Evolutionary conservation across 2,329 filamentous ascomycete genomes (phyloP).

Genomic region (Aureobasidium sp.): DNA sequence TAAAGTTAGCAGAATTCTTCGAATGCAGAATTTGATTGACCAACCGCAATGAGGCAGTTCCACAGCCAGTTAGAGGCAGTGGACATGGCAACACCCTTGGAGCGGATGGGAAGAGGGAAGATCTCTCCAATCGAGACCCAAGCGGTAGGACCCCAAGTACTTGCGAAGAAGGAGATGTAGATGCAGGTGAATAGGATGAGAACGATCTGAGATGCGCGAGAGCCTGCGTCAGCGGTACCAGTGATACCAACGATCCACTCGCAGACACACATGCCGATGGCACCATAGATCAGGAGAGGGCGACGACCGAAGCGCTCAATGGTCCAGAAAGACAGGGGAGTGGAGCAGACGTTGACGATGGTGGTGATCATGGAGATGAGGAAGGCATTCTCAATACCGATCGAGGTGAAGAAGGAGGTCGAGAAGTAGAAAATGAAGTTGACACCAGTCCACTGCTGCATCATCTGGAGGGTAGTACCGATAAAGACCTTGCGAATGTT

Average conservation of each 20-base stretch:
- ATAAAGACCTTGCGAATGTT: constrained; percentile 44
- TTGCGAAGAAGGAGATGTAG: constrained; percentile 85
- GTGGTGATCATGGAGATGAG: constrained; percentile 80
- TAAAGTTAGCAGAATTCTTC: too few relatives aligned
- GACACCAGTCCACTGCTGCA: constrained; percentile 66
- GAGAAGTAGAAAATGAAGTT: constrained; percentile 76
- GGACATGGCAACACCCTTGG: constrained; percentile 63
- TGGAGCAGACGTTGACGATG: constrained; percentile 80
- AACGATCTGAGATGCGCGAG: constrained; percentile 44
- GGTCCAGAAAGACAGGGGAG: constrained; percentile 80
- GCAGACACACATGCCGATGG: constrained; percentile 73
- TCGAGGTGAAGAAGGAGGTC: constrained; percentile 75
- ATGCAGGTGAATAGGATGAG: constrained; percentile 82
- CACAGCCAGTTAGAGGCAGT: constrained; percentile 89
- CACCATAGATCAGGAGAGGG: constrained; percentile 69
- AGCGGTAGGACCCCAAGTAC: constrained; percentile 58
- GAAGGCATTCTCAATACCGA: constrained; percentile 70
- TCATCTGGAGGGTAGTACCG: constrained; percentile 41
- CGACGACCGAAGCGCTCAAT: constrained; percentile 79
- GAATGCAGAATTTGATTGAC: too few relatives aligned
- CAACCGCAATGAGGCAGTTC: constrained; percentile 32
- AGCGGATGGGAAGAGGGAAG: constrained; percentile 61
- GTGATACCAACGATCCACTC: constrained; percentile 79
- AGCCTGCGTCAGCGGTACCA: constrained; percentile 33
- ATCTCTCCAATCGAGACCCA: constrained; percentile 65